Percentiles rank a stretch among this genome's conserved stretches.
Evolutionary conservation across 1,284 basidiomycete species (phyloP).

Genomic region (Paramarasmius palmivorus): DNA sequence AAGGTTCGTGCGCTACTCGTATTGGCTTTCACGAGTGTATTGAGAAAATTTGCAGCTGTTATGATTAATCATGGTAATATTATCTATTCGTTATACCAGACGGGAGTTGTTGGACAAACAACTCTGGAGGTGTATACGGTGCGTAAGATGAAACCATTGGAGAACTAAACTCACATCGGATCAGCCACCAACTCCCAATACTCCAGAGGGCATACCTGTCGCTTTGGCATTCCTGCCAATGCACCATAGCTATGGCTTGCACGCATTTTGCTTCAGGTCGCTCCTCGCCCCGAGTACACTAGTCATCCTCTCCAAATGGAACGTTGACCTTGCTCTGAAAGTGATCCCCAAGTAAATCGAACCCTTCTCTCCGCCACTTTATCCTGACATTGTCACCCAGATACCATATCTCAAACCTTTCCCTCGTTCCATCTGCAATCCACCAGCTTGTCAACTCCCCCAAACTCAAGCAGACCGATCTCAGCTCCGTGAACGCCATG

Average conservation of each 20-base stretch:
- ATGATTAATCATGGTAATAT: slow-evolving; percentile 78
- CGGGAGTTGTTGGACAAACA: slow-evolving; percentile 28
- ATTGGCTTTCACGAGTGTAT: no score
- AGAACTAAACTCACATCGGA: slow-evolving; percentile 9
- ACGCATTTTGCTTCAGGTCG: slow-evolving; percentile 49
- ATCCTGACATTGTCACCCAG: slow-evolving; percentile 27
- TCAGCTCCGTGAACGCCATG: slow-evolving; percentile 49
- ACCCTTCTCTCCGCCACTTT: slow-evolving; percentile 15
- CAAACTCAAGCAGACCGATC: slow-evolving; percentile 46
- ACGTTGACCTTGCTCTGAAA: slow-evolving; percentile 42
- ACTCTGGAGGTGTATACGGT: slow-evolving; percentile 34
- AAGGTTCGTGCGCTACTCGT: slow-evolving; percentile 49
- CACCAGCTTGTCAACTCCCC: slow-evolving; percentile 65
- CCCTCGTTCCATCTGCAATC: slow-evolving; percentile 63
- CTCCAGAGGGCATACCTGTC: slow-evolving; percentile 45
- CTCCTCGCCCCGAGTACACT: slow-evolving; percentile 46
- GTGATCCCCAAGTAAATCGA: slow-evolving; percentile 44
- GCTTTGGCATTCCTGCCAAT: slow-evolving; percentile 63
- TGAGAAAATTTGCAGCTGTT: slow-evolving; percentile 65
- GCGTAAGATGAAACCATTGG: not conserved
- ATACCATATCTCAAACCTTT: slow-evolving; percentile 50
- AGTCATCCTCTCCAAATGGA: slow-evolving; percentile 63
- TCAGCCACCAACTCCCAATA: slow-evolving; percentile 40
- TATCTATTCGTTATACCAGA: slow-evolving; percentile 48
- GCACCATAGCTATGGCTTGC: slow-evolving; percentile 68